phyloP scores from a whole-genome alignment of 2,329 filamentous ascomycete genomes.

The Botrytis cinerea region DNA sequence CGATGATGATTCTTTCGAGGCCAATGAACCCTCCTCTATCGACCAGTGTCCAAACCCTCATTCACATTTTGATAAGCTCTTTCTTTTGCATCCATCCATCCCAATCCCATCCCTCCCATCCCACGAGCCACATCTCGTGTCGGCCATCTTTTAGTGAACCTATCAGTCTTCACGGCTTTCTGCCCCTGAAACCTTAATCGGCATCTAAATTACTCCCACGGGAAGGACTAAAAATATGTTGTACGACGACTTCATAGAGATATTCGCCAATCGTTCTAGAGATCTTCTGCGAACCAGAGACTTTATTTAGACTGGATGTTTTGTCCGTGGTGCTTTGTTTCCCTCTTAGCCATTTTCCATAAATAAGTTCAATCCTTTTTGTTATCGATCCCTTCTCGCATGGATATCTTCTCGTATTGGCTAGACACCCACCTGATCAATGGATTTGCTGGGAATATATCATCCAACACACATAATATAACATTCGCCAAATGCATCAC shows the following conservation, averaged over 20 bases:
- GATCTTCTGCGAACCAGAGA: slow-evolving; percentile 1
- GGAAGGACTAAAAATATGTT: background rate
- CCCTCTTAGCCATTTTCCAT: background rate
- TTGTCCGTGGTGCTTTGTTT: background rate
- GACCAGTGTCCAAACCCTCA: slow-evolving; percentile 2
- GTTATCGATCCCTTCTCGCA: background rate
- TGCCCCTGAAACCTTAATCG: slow-evolving; percentile 18
- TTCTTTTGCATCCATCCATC: background rate
- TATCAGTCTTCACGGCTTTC: background rate
- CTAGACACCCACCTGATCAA: no score
- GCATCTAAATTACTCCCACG: background rate
- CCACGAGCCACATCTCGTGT: background rate
- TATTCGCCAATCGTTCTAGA: slow-evolving; percentile 16
- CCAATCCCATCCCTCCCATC: background rate
- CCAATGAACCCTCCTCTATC: background rate
- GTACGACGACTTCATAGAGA: background rate
- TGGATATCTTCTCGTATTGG: background rate
- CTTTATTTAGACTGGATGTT: background rate
- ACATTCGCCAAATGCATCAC: background rate
- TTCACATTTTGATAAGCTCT: background rate
- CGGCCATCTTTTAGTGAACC: background rate
- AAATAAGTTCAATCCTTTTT: background rate
- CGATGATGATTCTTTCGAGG: slow-evolving; percentile 5
- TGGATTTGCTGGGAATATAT: background rate
- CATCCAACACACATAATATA: background rate